Conservation (phyloP, 2,329 filamentous ascomycete species). For the Alternaria ventricosa region DNA sequence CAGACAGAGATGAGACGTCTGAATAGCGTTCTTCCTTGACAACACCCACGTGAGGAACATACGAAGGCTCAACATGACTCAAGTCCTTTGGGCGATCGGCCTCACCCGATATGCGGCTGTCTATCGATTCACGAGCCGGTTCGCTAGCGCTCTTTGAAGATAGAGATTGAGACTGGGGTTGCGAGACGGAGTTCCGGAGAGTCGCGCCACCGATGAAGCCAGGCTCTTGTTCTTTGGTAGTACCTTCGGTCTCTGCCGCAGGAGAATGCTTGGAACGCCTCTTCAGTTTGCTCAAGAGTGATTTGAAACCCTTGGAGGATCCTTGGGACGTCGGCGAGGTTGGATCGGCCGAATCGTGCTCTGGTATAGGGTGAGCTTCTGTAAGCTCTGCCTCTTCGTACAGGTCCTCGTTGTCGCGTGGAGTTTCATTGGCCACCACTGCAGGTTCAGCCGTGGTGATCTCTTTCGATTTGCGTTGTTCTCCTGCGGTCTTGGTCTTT, state of each 20-base stretch:
- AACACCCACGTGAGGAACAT: conserved; percentile 17
- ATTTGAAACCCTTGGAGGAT: conserved; percentile 46
- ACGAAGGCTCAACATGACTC: conserved; percentile 21
- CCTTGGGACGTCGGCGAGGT: conserved; percentile 36
- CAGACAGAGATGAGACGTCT: conserved; percentile 46
- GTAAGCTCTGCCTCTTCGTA: conserved; percentile 25
- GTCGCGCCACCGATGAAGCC: conserved; percentile 55
- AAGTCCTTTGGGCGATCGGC: conserved; percentile 18
- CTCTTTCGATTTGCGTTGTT: conserved; percentile 60
- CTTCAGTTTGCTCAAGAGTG: conserved; percentile 48
- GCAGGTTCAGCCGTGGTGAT: conserved; percentile 22
- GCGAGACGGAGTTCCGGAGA: conserved; percentile 34
- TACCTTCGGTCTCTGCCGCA: conserved; percentile 15
- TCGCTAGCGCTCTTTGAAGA: conserved; percentile 7
- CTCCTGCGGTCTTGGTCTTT: conserved; percentile 59
- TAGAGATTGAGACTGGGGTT: conserved; percentile 19
- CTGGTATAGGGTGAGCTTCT: conserved; percentile 5
- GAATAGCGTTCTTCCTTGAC: conserved; percentile 28
- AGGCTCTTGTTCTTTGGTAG: conserved; percentile 33
- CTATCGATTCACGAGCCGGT: conserved; percentile 11
- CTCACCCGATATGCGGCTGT: conserved; percentile 5
- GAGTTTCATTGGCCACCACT: conserved; percentile 5
- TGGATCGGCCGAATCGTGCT: conserved; percentile 15
- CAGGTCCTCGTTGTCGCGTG: conserved; percentile 25
- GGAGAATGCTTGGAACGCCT: conserved; percentile 45